phyloP scores from a whole-genome alignment of 2,329 filamentous ascomycete genomes.

The Emmonsiellopsis sp. region DNA sequence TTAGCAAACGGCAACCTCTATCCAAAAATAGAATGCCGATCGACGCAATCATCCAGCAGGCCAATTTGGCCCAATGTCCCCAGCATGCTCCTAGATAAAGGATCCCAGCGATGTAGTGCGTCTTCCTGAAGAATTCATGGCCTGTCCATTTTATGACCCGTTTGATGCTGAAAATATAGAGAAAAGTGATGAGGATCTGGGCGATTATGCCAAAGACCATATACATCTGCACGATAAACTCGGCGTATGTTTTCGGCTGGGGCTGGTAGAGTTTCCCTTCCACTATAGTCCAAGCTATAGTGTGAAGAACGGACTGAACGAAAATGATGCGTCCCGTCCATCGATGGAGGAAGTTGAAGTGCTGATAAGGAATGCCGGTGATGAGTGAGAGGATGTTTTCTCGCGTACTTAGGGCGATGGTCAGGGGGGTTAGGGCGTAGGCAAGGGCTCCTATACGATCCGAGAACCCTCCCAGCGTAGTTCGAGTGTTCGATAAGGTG shows the following conservation, averaged over 20 bases:
- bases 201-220: slow-evolving; percentile 67
- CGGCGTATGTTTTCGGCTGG: slow-evolving; percentile 50
- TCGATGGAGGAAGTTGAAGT: slow-evolving; percentile 68
- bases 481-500: slow-evolving; percentile 54
- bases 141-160: slow-evolving; percentile 57
- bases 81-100: slow-evolving; percentile 68
- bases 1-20: slow-evolving; percentile 48
- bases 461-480: slow-evolving; percentile 56
- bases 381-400: slow-evolving; percentile 62
- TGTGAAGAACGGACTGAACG: slow-evolving; percentile 58
- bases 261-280: slow-evolving; percentile 61
- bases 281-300: slow-evolving; percentile 60
- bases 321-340: slow-evolving; percentile 70
- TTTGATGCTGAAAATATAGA: slow-evolving; percentile 52
- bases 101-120: slow-evolving; percentile 64
- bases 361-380: slow-evolving; percentile 66
- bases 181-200: slow-evolving; percentile 52
- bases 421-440: slow-evolving; percentile 64
- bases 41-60: slow-evolving; percentile 60
- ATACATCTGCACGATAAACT: slow-evolving; percentile 56
- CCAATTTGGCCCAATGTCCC: slow-evolving; percentile 62
- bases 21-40: slow-evolving; percentile 59
- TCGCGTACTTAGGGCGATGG: slow-evolving; percentile 56
- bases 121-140: slow-evolving; percentile 69
- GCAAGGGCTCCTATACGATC: slow-evolving; percentile 63